A percentile compares a stretch with the other conserved stretches of the same genome.
Conservation (phyloP, 2,329 filamentous ascomycete species). For the Tolypocladium ovalisporum region DNA sequence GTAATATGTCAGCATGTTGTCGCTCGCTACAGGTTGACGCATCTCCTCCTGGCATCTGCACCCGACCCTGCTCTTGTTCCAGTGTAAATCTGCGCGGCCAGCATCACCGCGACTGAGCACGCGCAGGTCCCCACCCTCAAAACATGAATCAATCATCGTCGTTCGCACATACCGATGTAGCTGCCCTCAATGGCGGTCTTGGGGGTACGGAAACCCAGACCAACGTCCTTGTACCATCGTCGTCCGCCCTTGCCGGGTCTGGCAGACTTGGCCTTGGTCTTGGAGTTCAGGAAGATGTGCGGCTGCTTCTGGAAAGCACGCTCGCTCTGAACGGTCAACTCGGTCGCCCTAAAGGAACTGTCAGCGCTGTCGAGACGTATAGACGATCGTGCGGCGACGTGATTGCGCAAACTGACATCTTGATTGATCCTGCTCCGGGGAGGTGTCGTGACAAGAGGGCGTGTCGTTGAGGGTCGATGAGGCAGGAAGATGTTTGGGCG, state of each 20-base stretch:
- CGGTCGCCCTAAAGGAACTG: slow-evolving; percentile 69
- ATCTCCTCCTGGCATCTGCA: not conserved
- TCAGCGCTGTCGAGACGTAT: slow-evolving; percentile 16
- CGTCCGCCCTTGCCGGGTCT: slow-evolving; percentile 85
- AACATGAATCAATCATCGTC: not conserved
- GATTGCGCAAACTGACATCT: slow-evolving; percentile 26
- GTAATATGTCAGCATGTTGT: slow-evolving; percentile 14
- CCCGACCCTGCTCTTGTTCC: not conserved
- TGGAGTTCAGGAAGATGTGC: slow-evolving; percentile 99
- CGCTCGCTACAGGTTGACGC: not conserved
- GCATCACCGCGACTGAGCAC: not conserved
- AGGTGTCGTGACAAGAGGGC: slow-evolving; percentile 27
- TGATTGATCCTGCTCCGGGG: slow-evolving; percentile 29
- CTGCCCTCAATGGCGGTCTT: slow-evolving; percentile 96
- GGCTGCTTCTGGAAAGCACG: slow-evolving; percentile 99
- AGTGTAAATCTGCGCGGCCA: not conserved
- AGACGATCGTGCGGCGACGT: slow-evolving; percentile 8
- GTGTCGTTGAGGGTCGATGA: slow-evolving; percentile 26
- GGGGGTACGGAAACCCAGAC: slow-evolving; percentile 97
- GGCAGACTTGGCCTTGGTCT: slow-evolving; percentile 76
- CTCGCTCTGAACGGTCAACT: slow-evolving; percentile 99
- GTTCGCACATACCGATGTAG: slow-evolving; percentile 83
- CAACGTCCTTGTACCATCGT: slow-evolving; percentile 98
- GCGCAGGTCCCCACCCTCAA: not conserved
- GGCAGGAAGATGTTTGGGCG: slow-evolving; percentile 23